Percentiles rank a stretch among this genome's conserved stretches.
phyloP scores from a whole-genome alignment of 441 rosid species.

The Capsella rubella region DNA sequence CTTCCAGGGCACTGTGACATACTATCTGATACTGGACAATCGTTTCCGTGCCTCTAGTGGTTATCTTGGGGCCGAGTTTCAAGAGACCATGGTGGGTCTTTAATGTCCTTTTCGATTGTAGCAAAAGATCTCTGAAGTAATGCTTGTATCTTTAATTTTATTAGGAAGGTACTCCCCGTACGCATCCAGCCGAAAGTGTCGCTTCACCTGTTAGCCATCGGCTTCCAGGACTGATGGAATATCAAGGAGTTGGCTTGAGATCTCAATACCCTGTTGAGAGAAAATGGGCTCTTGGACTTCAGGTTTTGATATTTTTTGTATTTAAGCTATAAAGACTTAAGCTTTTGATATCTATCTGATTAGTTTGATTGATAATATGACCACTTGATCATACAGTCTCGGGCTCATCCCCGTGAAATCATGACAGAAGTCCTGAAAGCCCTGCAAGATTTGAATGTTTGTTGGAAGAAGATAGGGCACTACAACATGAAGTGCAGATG shows the following conservation, averaged over 20 bases:
- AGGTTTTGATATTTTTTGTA: conserved; percentile 52
- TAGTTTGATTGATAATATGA: conserved; percentile 19
- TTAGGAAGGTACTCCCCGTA: conserved; percentile 74
- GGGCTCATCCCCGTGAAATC: conserved; percentile 97
- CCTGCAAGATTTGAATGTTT: conserved; percentile 81
- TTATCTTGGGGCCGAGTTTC: conserved; percentile 98
- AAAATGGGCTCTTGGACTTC: conserved; percentile 99
- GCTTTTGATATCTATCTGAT: conserved; percentile 28
- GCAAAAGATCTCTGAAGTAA: conserved; percentile 27
- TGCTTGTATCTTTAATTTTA: conserved; percentile 22
- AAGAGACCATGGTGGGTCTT: conserved; percentile 81
- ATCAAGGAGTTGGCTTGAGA: conserved; percentile 72
- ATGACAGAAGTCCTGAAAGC: conserved; percentile 98
- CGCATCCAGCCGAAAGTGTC: conserved; percentile 66
- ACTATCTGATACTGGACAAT: conserved; percentile 89
- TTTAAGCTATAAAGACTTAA: neutral
- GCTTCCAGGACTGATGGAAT: conserved; percentile 72
- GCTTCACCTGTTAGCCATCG: conserved; percentile 66
- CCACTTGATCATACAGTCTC: conserved; percentile 59
- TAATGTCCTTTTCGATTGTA: conserved; percentile 17
- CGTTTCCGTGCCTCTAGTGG: conserved; percentile 91
- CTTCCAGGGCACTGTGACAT: conserved; percentile 91
- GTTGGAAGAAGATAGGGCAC: conserved; percentile 97
- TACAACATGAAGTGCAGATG: conserved; percentile 98
- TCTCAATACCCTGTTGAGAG: conserved; percentile 76